A percentile compares a stretch with the other conserved stretches of the same genome.
Conservation (phyloP, 345 rosid genomes). For the Litchi chinensis region DNA sequence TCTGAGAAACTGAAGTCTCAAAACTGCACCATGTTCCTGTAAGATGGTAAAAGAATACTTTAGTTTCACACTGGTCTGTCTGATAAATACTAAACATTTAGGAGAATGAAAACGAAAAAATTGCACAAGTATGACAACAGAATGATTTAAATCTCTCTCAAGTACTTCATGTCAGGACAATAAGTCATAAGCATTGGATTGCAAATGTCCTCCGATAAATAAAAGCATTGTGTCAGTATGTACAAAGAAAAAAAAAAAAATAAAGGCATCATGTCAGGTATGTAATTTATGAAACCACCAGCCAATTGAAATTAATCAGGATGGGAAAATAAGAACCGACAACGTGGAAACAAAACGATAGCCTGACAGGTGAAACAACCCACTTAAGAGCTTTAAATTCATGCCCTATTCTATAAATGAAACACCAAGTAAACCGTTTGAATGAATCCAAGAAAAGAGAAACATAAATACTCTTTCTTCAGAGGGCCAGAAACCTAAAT, state of each 20-base stretch:
- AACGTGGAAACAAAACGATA: neutral
- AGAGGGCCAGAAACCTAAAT: neutral
- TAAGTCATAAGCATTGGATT: too few relatives aligned
- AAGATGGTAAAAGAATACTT: conserved; percentile 16
- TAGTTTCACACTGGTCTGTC: neutral
- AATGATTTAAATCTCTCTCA: neutral
- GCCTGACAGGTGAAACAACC: neutral
- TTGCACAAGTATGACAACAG: neutral
- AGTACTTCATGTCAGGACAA: neutral
- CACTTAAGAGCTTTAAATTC: neutral
- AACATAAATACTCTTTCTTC: neutral
- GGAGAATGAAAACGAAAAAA: too few relatives aligned
- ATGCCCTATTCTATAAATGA: neutral
- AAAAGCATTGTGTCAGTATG: neutral
- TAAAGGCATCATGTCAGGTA: too few relatives aligned
- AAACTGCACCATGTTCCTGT: conserved; percentile 80
- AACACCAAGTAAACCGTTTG: neutral
- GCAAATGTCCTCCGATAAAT: too few relatives aligned
- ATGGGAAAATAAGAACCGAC: neutral
- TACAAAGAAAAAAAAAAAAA: too few relatives aligned
- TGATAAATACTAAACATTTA: neutral
- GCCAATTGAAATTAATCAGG: neutral
- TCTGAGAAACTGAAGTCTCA: conserved; percentile 75
- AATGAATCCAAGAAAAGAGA: neutral
- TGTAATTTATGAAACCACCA: too few relatives aligned